Conservation (phyloP, 2,329 filamentous ascomycete species). For the Aspergillus cejpii region DNA sequence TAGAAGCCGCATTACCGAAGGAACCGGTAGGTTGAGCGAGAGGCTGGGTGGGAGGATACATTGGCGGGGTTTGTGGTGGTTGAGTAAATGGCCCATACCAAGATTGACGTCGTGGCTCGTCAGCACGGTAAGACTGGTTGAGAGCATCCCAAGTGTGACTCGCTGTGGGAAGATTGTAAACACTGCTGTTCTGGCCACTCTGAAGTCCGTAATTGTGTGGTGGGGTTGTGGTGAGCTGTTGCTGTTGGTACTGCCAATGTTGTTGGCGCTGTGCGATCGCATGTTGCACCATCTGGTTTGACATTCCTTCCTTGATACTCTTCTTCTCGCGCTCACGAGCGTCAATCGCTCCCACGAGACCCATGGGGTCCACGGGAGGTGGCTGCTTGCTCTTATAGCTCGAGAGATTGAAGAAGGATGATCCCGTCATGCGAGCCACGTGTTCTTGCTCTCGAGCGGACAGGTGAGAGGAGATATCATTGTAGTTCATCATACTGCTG, state of each 20-base stretch:
- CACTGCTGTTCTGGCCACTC: conserved; percentile 12
- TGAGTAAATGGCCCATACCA: conserved; percentile 30
- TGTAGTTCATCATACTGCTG: conserved; percentile 44
- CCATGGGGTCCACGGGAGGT: conserved; percentile 47
- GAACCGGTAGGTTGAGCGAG: conserved; percentile 25
- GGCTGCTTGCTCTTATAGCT: conserved; percentile 47
- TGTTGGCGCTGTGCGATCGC: conserved; percentile 65
- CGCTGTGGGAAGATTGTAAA: conserved; percentile 34
- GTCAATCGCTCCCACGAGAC: conserved; percentile 72
- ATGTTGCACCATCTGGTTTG: conserved; percentile 64
- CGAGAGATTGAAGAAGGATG: conserved; percentile 64
- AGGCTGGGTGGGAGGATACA: conserved; percentile 25
- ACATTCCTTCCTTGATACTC: conserved; percentile 61
- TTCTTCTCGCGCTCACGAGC: conserved; percentile 70
- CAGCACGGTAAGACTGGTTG: conserved; percentile 26
- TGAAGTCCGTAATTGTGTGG: conserved; percentile 11
- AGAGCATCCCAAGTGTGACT: conserved; percentile 35
- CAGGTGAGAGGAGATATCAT: conserved; percentile 55
- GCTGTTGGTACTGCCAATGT: conserved; percentile 42
- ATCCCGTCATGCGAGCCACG: conserved; percentile 72
- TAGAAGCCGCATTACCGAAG: conserved; percentile 19
- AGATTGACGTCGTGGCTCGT: conserved; percentile 30
- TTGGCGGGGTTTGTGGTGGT: conserved; percentile 19
- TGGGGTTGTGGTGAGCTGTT: conserved; percentile 25
- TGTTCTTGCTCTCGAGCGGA: conserved; percentile 84